Conservation (phyloP, 768 basidiomycete species). For the Daedaleopsis sinensis region DNA sequence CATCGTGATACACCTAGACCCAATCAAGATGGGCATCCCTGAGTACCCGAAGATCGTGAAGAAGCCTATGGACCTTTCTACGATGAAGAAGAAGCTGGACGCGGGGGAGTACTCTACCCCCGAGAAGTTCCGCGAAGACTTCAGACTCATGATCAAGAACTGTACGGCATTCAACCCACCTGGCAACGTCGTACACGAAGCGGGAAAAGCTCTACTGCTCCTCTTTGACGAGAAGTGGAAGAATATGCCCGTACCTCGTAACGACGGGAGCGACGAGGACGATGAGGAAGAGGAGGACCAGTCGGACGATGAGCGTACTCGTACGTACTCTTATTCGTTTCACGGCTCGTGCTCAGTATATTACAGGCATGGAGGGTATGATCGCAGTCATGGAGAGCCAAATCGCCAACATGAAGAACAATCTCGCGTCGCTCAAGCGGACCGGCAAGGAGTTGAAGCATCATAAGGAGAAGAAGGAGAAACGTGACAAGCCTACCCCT, state of each 20-base stretch:
- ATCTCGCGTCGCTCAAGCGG: conserved; percentile 64
- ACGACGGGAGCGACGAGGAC: conserved; percentile 56
- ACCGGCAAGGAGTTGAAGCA: conserved; percentile 47
- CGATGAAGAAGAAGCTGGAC: conserved; percentile 87
- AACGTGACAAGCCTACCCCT: conserved; percentile 37
- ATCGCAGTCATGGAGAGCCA: conserved; percentile 81
- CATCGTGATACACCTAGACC: conserved; percentile 54
- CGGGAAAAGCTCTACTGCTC: conserved; percentile 82
- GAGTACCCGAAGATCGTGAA: conserved; percentile 87
- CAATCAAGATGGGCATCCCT: conserved; percentile 77
- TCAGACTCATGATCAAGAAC: conserved; percentile 94
- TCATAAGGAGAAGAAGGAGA: conserved; percentile 73
- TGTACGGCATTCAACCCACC: conserved; percentile 91
- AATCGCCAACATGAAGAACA: conserved; percentile 76
- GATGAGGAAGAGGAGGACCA: conserved; percentile 68
- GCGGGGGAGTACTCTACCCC: conserved; percentile 75
- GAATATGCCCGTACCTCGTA: conserved; percentile 62
- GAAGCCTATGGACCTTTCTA: conserved; percentile 93
- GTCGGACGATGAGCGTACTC: conserved; percentile 66
- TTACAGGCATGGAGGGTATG: conserved; percentile 50
- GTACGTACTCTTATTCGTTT: conserved; percentile 45
- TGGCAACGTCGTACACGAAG: conserved; percentile 83
- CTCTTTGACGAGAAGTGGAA: conserved; percentile 95
- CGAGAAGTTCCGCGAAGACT: conserved; percentile 84
- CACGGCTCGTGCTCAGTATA: conserved; percentile 20